phyloP scores from a whole-genome alignment of 257 asterid genomes.

The Ophiorrhiza pumila region DNA sequence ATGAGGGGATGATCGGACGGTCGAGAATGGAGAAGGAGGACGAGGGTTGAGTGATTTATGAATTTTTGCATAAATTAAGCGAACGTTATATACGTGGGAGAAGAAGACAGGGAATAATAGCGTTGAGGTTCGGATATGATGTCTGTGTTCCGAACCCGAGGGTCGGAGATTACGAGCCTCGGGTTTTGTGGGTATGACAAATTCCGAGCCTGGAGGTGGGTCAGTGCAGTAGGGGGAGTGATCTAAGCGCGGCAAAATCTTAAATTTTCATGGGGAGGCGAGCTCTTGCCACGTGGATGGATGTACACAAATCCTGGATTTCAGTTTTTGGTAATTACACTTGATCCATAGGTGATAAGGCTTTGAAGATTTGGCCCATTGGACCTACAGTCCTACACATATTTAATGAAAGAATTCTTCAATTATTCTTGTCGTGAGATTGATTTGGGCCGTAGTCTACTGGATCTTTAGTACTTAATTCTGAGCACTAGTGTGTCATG shows the following conservation, averaged over 20 bases:
- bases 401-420: no score
- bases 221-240: constrained; percentile 24
- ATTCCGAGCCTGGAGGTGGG: constrained; percentile 46
- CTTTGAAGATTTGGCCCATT: no score
- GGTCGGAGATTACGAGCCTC: constrained; percentile 43
- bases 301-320: not conserved
- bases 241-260: constrained; percentile 64
- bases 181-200: constrained; percentile 49
- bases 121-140: constrained; percentile 18
- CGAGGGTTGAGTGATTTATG: not conserved
- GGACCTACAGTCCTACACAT: no score
- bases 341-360: no score
- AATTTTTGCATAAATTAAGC: not conserved
- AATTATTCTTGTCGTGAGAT: no score
- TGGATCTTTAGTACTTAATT: no score
- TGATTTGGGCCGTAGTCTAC: no score
- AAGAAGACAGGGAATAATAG: not conserved
- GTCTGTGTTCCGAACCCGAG: constrained; percentile 3
- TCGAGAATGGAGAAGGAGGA: not conserved
- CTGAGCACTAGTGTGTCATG: no score
- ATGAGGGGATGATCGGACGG: constrained; percentile 11
- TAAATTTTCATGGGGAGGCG: constrained; percentile 14
- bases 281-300: constrained; percentile 23
- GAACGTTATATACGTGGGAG: not conserved
- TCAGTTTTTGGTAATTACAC: not conserved